phyloP scores from a whole-genome alignment of 2,329 filamentous ascomycete genomes.

The Beauveria asiatica region DNA sequence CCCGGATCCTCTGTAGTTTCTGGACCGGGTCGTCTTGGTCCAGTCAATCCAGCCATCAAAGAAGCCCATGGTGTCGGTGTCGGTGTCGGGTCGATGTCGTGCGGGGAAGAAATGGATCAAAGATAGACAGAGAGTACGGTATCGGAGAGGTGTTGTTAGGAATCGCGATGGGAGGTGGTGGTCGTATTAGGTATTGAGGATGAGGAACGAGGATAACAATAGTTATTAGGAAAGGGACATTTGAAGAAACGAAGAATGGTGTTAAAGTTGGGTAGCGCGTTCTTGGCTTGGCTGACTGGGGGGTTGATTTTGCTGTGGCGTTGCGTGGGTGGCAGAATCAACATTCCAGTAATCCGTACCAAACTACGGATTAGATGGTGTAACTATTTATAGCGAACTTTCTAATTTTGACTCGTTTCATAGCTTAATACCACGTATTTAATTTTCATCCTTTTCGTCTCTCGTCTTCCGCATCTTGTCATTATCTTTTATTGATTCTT shows the following conservation, averaged over 20 bases:
- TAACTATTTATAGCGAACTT: no score
- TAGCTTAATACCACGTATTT: no score
- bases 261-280: background rate
- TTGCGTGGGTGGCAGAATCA: background rate
- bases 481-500: background rate
- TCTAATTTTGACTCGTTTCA: background rate
- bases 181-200: background rate
- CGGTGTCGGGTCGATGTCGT: background rate
- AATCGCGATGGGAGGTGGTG: background rate
- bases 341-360: background rate
- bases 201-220: background rate
- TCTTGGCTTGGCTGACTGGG: conserved; percentile 1
- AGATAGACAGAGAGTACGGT: background rate
- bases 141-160: background rate
- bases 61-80: conserved; percentile 8
- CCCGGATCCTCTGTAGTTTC: conserved; percentile 49
- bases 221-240: background rate
- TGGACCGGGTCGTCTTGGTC: conserved; percentile 49
- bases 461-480: background rate
- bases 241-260: background rate
- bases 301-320: background rate
- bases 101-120: background rate
- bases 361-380: no score
- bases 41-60: conserved; percentile 37
- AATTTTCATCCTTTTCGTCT: background rate